A percentile compares a stretch with the other conserved stretches of the same genome.
Conservation (phyloP, 805 yeast species). For the Tetrapisispora iriomotensis region DNA sequence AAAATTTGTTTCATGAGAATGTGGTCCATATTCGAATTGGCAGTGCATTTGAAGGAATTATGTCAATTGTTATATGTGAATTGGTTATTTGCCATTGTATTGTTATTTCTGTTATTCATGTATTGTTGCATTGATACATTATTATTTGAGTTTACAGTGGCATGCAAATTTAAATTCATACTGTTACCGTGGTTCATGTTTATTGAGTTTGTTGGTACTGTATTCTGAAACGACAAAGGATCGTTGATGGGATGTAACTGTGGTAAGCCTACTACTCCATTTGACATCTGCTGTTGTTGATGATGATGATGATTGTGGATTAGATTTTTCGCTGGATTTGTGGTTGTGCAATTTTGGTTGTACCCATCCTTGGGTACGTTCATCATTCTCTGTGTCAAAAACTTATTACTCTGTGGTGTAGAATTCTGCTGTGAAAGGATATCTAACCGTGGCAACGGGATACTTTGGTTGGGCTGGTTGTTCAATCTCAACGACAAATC, state of each 20-base stretch:
- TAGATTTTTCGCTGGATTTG: background rate
- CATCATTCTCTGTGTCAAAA: conserved; percentile 3
- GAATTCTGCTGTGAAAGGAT: conserved; percentile 5
- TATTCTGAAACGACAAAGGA: conserved; percentile 1
- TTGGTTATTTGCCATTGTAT: conserved; percentile 3
- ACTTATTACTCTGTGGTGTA: conserved; percentile 5
- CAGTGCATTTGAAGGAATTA: too few species aligned
- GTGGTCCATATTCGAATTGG: too few species aligned
- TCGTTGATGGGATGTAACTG: conserved; percentile 2
- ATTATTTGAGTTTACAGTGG: background rate
- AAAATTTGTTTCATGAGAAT: too few species aligned
- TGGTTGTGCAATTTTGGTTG: background rate
- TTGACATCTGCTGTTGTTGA: background rate
- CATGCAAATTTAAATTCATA: conserved; percentile 1
- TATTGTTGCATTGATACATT: background rate
- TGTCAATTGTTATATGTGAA: background rate
- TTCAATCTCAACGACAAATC: conserved; percentile 5
- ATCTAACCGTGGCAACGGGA: conserved; percentile 8
- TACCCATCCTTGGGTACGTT: conserved; percentile 1
- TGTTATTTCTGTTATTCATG: conserved; percentile 1
- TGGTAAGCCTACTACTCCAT: background rate
- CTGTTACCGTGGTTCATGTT: background rate
- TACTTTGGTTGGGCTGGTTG: background rate
- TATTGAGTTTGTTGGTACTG: background rate
- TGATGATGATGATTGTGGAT: background rate